Conservation (phyloP, 345 rosid genomes). For the Brassica rapa region DNA sequence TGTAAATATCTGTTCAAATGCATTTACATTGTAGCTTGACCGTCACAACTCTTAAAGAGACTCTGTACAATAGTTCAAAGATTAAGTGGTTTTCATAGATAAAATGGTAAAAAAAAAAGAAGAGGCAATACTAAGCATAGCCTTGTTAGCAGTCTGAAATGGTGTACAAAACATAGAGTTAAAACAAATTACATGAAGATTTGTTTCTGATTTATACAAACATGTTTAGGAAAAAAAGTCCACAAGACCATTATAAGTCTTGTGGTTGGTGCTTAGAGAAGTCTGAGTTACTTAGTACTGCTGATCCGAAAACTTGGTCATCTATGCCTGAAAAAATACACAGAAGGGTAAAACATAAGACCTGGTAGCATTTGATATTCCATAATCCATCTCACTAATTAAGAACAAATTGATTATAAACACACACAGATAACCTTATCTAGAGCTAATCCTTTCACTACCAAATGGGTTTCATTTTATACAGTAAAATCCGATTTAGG, state of each 20-base stretch:
- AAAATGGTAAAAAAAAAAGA: too few species aligned
- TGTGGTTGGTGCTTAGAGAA: conserved; percentile 13
- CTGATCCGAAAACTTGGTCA: conserved; percentile 31
- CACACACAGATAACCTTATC: not conserved
- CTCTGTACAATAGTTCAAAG: too few species aligned
- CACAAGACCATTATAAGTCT: conserved; percentile 10
- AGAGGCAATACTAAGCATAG: too few species aligned
- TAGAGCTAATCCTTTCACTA: not conserved
- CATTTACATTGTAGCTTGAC: too few species aligned
- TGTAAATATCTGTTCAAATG: conserved; percentile 48
- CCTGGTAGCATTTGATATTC: not conserved
- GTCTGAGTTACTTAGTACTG: conserved; percentile 6
- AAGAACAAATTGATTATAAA: not conserved
- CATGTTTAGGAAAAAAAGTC: not conserved
- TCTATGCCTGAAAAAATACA: conserved; percentile 36
- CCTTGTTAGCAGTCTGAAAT: too few species aligned
- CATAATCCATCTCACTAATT: not conserved
- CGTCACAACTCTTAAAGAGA: too few species aligned
- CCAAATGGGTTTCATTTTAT: not conserved
- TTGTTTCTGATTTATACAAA: too few species aligned
- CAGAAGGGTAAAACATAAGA: not conserved
- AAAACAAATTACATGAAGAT: too few species aligned
- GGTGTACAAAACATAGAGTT: too few species aligned
- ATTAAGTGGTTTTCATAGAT: too few species aligned
- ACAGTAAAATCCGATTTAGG: not conserved